phyloP scores from a whole-genome alignment of 768 basidiomycete species.

The Phlebiopsis flavidoalba region DNA sequence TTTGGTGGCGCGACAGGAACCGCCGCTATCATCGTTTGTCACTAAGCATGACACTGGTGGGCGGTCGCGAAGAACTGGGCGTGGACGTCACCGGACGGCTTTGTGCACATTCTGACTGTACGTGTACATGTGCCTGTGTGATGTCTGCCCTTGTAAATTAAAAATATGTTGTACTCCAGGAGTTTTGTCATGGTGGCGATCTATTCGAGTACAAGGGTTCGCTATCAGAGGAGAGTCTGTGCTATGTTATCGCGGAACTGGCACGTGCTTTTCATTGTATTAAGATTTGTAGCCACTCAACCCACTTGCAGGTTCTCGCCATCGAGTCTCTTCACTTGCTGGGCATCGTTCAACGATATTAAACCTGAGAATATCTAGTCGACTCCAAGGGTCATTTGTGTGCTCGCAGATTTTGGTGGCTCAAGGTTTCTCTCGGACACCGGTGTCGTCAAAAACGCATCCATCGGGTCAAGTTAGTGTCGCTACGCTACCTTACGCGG shows the following conservation, averaged over 20 bases:
- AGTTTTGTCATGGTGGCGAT: conserved; percentile 17
- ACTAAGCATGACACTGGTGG: conserved; percentile 12
- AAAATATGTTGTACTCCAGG: conserved; percentile 3
- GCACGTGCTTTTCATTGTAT: conserved; percentile 6
- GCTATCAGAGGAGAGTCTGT: neutral
- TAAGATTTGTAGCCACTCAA: neutral
- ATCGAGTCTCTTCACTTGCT: conserved; percentile 40
- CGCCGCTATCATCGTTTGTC: conserved; percentile 12
- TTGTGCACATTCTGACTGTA: conserved; percentile 18
- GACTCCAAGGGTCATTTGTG: conserved; percentile 31
- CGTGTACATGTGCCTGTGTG: neutral
- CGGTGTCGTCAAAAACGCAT: conserved; percentile 17
- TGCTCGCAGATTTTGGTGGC: conserved; percentile 56
- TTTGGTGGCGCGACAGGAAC: neutral
- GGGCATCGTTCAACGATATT: conserved; percentile 53
- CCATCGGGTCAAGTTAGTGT: conserved; percentile 1
- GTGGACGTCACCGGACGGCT: conserved; percentile 11
- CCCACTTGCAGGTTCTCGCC: conserved; percentile 16
- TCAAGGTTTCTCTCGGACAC: conserved; percentile 43
- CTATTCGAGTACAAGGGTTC: conserved; percentile 8
- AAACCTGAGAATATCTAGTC: conserved; percentile 50
- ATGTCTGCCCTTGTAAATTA: neutral
- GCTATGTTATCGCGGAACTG: conserved; percentile 19
- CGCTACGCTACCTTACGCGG: conserved; percentile 17
- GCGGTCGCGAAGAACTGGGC: conserved; percentile 2